Percentiles rank a stretch among this genome's conserved stretches.
These are phyloP conservation scores for Phylloporus sp. DNA, from an alignment of 768 basidiomycete species.

Conservation along the genomic window DNA sequence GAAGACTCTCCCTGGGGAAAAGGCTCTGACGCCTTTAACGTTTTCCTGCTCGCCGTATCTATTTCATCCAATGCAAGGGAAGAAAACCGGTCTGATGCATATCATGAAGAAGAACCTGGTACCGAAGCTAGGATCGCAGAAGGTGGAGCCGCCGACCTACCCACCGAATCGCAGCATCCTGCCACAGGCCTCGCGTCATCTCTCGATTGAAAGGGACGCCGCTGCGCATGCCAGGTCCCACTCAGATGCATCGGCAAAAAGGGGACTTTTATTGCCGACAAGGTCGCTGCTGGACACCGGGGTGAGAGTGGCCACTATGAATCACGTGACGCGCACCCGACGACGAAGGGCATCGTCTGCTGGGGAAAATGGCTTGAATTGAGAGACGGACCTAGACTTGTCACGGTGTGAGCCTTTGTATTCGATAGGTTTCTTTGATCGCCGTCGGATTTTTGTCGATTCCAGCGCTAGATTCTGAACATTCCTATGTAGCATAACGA, in stretches of 20 bases:
- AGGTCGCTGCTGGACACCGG: constrained; percentile 10
- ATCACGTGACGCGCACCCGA: constrained; percentile 19
- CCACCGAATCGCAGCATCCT: neutral
- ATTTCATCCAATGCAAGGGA: constrained; percentile 58
- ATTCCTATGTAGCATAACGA: too few species aligned
- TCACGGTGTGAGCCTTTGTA: too few species aligned
- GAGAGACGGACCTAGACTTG: neutral
- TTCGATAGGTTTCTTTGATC: too few species aligned
- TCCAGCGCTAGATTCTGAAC: too few species aligned
- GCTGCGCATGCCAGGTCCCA: constrained; percentile 18
- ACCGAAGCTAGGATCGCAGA: constrained; percentile 61
- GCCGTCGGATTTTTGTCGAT: too few species aligned
- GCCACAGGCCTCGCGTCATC: constrained; percentile 2
- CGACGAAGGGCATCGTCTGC: constrained; percentile 46
- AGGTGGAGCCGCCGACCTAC: constrained; percentile 43
- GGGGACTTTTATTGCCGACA: constrained; percentile 5
- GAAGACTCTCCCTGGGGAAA: constrained; percentile 57
- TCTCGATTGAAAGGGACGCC: constrained; percentile 2
- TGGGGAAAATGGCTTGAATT: constrained; percentile 32
- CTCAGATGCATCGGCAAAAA: constrained; percentile 21
- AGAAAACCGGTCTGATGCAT: constrained; percentile 63
- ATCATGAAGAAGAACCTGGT: constrained; percentile 66
- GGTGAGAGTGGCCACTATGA: neutral
- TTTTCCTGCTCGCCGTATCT: constrained; percentile 69
- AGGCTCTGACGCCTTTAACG: constrained; percentile 62